Base-by-base conservation (phyloP, 83 land plant genomes). In the Picea abies region DNA sequence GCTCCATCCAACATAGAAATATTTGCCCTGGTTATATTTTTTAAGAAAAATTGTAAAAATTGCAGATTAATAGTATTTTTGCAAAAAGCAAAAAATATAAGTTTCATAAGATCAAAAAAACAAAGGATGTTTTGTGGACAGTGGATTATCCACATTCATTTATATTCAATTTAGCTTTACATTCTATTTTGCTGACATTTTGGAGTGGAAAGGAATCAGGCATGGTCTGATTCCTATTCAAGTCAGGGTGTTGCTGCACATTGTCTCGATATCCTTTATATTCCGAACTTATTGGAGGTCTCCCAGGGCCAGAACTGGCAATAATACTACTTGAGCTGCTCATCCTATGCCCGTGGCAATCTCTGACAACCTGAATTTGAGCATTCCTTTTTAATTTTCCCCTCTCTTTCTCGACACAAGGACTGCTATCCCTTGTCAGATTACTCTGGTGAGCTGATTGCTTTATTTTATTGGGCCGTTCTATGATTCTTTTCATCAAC, bases 191-290 rank as follows among this genome's bases (percentile, higher is more conserved):
- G 26, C 60, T 37, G 47, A 26, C 73, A 52, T 26, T 10, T 41
- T 29, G 41, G 20, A 75, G 39, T 60, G 63, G 52, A 19, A 63
- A 20, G 56, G 65, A n/a, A 17, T 26, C 19, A 9, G 69, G 79
- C 82, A 23, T 91, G 77, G 49, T 86, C 60, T 65, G 89, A 41
- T 75, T 23, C 15, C 64, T 11, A 35, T 76, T 65, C 41, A 65
- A 73, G 14, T 83, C 87, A 7, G 60, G 22, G 69, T 66, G 79
- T 35, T 83, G 82, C 47, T 61, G 82, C 47, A 69, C 63, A 69
- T 17, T 64, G 9, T 37, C 65, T 60, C 12, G 22, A 61, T 56
- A 20, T 32, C 78, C 16, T 32, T 73, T 82, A 1, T 3, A 80
- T 23, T 25, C 76, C 60, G 29, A 26, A 26, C 29, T 26, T 26